Evolutionary conservation across 352 stramenopile genomes (phyloP).

Genomic region (Globisporangium carolinianum): DNA sequence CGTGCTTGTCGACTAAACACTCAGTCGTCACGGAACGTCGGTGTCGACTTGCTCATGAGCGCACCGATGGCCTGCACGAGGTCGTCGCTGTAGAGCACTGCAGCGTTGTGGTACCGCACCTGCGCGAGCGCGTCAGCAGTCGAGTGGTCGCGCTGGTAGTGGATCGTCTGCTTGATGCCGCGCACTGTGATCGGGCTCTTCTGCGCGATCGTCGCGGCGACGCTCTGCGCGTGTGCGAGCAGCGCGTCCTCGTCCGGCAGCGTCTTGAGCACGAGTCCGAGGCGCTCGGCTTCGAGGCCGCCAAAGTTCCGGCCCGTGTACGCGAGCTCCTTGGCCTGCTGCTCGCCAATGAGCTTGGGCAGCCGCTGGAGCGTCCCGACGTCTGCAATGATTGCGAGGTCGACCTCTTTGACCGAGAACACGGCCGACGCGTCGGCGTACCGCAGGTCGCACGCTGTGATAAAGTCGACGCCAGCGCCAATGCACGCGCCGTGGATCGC

Average conservation of each 20-base stretch:
- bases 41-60: constrained; percentile 57
- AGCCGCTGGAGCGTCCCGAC: constrained; percentile 84
- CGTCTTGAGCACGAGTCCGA: constrained; percentile 74
- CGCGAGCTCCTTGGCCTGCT: constrained; percentile 77
- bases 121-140: constrained; percentile 71
- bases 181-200: constrained; percentile 85
- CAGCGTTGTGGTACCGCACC: constrained; percentile 80
- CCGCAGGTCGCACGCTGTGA: constrained; percentile 82
- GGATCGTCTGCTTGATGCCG: constrained; percentile 84
- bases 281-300: constrained; percentile 60
- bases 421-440: constrained; percentile 77
- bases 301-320: constrained; percentile 82
- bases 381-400: constrained; percentile 86
- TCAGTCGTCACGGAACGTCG: constrained; percentile 61
- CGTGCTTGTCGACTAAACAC: constrained; percentile 4
- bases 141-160: constrained; percentile 84
- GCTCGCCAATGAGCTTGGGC: constrained; percentile 79
- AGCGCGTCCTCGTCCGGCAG: constrained; percentile 58
- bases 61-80: constrained; percentile 66
- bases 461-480: constrained; percentile 82
- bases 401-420: constrained; percentile 86
- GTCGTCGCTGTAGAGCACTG: constrained; percentile 82
- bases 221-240: constrained; percentile 35
- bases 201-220: constrained; percentile 60
- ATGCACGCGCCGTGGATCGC: constrained; percentile 78